A percentile compares a stretch with the other conserved stretches of the same genome.
These are phyloP conservation scores for Pisolithus orientalis DNA, from an alignment of 768 basidiomycete species.

Conservation along the genomic window DNA sequence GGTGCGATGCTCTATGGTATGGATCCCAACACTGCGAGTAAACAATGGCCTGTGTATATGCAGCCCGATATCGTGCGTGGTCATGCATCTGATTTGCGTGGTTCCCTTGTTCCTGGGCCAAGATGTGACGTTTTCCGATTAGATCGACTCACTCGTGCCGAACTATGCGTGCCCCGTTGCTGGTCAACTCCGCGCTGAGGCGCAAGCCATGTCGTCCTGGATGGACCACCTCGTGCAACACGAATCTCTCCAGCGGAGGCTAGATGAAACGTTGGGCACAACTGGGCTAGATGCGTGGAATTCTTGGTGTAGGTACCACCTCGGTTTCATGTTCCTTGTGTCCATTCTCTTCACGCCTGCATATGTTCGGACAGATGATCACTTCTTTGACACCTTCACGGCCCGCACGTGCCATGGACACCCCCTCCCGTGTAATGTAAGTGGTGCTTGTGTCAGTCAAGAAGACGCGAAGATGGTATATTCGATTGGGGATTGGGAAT, in stretches of 20 bases:
- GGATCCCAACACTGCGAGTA: constrained; percentile 29
- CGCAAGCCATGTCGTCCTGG: constrained; percentile 42
- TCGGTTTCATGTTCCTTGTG: background rate
- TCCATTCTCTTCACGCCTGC: background rate
- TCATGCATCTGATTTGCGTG: background rate
- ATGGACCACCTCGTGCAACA: constrained; percentile 36
- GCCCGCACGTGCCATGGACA: constrained; percentile 42
- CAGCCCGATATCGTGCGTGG: constrained; percentile 36
- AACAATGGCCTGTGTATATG: constrained; percentile 33
- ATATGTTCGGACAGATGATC: constrained; percentile 31
- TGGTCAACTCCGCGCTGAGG: constrained; percentile 31
- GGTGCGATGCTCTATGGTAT: constrained; percentile 41
- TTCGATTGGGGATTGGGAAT: constrained; percentile 56
- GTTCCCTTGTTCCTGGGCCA: background rate
- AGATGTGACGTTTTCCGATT: background rate
- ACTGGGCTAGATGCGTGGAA: constrained; percentile 34
- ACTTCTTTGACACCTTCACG: constrained; percentile 48
- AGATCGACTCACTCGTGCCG: constrained; percentile 46
- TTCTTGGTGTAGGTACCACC: constrained; percentile 37
- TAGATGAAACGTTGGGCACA: constrained; percentile 37
- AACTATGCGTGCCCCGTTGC: constrained; percentile 40
- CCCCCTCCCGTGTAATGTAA: constrained; percentile 38
- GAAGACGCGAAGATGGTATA: constrained; percentile 47
- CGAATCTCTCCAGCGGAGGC: constrained; percentile 29
- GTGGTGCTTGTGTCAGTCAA: constrained; percentile 34